Percentiles rank a stretch among this genome's conserved stretches.
Evolutionary conservation across 225 moss, liverwort and hornwort species (phyloP).

Genomic region (Climacium dendroides): DNA sequence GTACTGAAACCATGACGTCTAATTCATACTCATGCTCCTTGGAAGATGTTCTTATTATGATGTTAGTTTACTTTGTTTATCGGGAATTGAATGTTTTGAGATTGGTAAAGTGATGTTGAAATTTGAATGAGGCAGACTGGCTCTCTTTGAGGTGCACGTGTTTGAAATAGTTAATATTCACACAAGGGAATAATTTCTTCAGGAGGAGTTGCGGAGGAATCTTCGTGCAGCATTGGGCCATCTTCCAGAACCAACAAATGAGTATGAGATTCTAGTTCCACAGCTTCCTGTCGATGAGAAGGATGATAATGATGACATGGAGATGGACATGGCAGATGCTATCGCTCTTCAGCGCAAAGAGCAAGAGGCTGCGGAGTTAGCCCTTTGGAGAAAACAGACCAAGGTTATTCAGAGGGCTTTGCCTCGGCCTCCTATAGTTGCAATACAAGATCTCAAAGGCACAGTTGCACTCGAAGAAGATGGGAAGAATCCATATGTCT

Average conservation of each 20-base stretch:
- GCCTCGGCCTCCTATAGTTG: constrained; percentile 63
- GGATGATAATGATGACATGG: constrained; percentile 51
- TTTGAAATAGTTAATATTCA: background rate
- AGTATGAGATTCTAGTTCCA: constrained; percentile 85
- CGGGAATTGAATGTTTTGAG: background rate
- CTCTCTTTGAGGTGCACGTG: background rate
- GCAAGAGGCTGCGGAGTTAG: constrained; percentile 48
- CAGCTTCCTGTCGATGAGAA: constrained; percentile 61
- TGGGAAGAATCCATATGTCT: constrained; percentile 41
- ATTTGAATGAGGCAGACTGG: background rate
- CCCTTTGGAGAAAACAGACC: constrained; percentile 49
- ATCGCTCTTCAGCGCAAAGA: constrained; percentile 43
- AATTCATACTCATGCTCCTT: background rate
- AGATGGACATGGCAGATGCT: constrained; percentile 77
- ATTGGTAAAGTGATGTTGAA: background rate
- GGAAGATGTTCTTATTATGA: background rate
- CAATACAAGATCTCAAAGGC: constrained; percentile 45
- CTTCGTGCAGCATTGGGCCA: constrained; percentile 53
- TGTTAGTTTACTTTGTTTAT: background rate
- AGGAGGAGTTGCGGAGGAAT: constrained; percentile 59
- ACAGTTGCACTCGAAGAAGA: constrained; percentile 45
- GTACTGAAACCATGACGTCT: background rate
- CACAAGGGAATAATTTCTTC: background rate
- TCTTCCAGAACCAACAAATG: constrained; percentile 80
- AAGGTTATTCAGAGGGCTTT: constrained; percentile 74